These are phyloP conservation scores for Dactylellina sp. DNA, from an alignment of 2,329 filamentous ascomycete genomes.

Conservation along the genomic window DNA sequence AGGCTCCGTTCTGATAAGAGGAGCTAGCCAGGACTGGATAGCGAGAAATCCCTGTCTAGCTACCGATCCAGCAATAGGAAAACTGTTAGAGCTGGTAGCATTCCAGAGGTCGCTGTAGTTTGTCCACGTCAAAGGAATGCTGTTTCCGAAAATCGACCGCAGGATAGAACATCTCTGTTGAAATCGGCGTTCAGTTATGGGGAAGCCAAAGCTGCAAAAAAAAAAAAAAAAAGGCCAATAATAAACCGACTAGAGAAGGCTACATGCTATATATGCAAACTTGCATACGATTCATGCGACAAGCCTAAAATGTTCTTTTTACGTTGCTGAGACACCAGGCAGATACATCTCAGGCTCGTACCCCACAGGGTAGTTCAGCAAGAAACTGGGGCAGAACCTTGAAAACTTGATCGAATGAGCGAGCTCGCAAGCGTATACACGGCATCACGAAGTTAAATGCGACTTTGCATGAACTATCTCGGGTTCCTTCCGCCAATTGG, in stretches of 20 bases:
- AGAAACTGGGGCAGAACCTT: slow-evolving; percentile 22
- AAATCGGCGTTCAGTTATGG: background rate
- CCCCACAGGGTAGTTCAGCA: slow-evolving; percentile 13
- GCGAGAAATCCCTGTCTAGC: slow-evolving; percentile 5
- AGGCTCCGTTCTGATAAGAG: slow-evolving; percentile 45
- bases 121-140: slow-evolving; percentile 19
- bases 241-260: background rate
- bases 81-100: slow-evolving; percentile 14
- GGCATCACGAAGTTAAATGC: slow-evolving; percentile 18
- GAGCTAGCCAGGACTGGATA: slow-evolving; percentile 35
- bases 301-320: background rate
- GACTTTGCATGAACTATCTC: slow-evolving; percentile 17
- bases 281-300: background rate
- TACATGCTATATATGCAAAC: background rate
- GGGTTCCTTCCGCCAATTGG: slow-evolving; percentile 30
- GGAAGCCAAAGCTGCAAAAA: no score
- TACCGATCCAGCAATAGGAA: slow-evolving; percentile 8
- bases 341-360: no score
- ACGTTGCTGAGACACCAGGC: background rate
- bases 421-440: slow-evolving; percentile 29
- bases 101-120: slow-evolving; percentile 20
- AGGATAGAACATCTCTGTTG: slow-evolving; percentile 8
- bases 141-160: slow-evolving; percentile 22
- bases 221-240: background rate
- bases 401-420: slow-evolving; percentile 26